Evolutionary conservation across 129 eudicot genomes (phyloP), one percentile per base, ranked within the genome.

Genomic region (Kitagawia praeruptora): DNA sequence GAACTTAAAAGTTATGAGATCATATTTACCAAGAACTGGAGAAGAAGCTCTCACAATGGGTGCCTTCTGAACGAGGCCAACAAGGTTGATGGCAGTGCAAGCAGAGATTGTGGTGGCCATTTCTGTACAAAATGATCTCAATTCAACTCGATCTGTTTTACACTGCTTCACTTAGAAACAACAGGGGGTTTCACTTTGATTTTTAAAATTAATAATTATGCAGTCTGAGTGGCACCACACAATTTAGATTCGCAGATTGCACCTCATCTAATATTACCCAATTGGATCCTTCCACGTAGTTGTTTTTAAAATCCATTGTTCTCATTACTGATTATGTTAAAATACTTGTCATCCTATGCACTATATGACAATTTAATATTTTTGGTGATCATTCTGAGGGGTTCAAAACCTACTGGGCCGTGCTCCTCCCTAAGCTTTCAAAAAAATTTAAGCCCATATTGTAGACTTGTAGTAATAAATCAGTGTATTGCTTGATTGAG

Each of bases 31-130:
- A 71, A 92, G 87, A 77, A 85, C 80, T 76, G 86, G 49, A 38
- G 88, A 77, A 75, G 86, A 78, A 42, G 88, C 82, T 67, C 79
- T 70, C 18, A 34, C 83, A 53, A 79, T 64, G 8, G 83, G 70
- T 21, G 83, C 76, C 86, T 78, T 85, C 71, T 75, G 90, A 61
- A 85, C 78, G 53, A 87, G 88, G 80, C 85, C 79, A 77, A 87
- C 81, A 79, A 87, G 85, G 81, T 87, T 82, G 82, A 94, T 83
- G 71, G 89, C 79, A 71, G 90, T 78, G 92, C 84, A 90, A 75
- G 91, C 92, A 9, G 92, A 84, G 82, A 92, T 79, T 53, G 63
- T 53, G 89, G 94, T 80, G 82, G 93, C 93, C 97, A 93, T 93
- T 83, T 77, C 75, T 53, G 37, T 42, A n/a, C 0, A 39, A n/a